Percentiles rank a stretch among this genome's conserved stretches.
Evolutionary conservation across 1,284 basidiomycete genomes (phyloP).

Genomic region (Ustilago trichophora): DNA sequence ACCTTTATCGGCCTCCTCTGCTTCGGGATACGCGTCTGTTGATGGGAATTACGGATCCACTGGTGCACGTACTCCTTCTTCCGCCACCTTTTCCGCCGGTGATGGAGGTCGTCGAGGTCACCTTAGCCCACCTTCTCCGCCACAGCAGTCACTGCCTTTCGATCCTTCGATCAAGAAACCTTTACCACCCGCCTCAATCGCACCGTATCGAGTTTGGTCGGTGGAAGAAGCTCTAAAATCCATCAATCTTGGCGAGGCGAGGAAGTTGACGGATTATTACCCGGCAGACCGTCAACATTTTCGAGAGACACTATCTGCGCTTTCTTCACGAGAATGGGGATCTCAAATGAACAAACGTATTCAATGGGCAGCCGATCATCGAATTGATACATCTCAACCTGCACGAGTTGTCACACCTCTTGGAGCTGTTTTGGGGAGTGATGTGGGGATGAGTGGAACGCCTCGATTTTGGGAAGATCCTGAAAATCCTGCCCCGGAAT

Average conservation of each 20-base stretch:
- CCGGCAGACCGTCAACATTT: background rate
- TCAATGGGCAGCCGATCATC: slow-evolving; percentile 2
- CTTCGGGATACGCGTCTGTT: too few species aligned
- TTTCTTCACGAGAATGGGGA: background rate
- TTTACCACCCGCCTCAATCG: background rate
- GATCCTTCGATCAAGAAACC: too few species aligned
- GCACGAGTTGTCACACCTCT: slow-evolving; percentile 1
- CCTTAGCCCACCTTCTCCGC: too few species aligned
- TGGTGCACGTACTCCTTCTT: too few species aligned
- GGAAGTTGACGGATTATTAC: background rate
- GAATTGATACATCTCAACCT: background rate
- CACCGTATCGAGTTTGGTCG: slow-evolving; percentile 18
- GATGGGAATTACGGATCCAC: background rate
- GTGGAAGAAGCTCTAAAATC: background rate
- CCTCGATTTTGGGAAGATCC: slow-evolving; percentile 3
- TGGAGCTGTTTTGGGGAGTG: background rate
- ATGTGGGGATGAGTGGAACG: background rate
- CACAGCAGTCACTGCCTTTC: too few species aligned
- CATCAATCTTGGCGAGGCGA: slow-evolving; percentile 3
- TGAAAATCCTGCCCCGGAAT: background rate
- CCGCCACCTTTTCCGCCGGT: background rate
- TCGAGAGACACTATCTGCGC: background rate
- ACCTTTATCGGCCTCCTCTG: too few species aligned
- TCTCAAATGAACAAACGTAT: background rate
- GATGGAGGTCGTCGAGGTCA: too few species aligned